Base-by-base conservation (phyloP, 495 filamentous ascomycete species). In the Aspergillus panamensis region DNA sequence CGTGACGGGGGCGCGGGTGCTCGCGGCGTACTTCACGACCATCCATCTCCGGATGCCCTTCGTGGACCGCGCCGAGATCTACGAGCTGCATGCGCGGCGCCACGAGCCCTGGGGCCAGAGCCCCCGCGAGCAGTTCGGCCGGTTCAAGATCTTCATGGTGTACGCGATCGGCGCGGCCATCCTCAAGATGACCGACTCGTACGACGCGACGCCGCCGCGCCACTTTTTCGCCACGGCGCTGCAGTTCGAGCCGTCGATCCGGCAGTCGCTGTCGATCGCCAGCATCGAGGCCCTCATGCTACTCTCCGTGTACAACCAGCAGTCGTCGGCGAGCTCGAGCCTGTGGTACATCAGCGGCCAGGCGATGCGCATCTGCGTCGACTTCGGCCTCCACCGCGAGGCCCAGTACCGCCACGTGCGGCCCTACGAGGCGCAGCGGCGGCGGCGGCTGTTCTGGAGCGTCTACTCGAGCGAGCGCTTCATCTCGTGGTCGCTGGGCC, bases 261-360 rank as follows among this genome's bases (percentile, higher is more conserved):
- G 66, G 17, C 66, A 73, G 39, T 70, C 71, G 7, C 64, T 68
- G 8, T 73, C 73, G 0, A 63, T 71, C 1, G 63, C 68, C 20
- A 72, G 69, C 13, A 71, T 75, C 12, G 73, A 79, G 54, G 71
- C 73, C 20, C 71, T 76, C 65, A 61, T 73, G 40, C 62, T 79
- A 2, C 60, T 77, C 0, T 70, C 74, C 9, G 37, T 77, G 33
- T 76, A 73, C 44, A 67, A 75, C 47, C 56, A 76, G 8, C 65
- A 73, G 8, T 68, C 69, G 6, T 62, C 68, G 1, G 70, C 69
- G 1, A 71, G 69, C 35, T 70, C 70, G 6, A 73, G 70, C 17
- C 63, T 76, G 8, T 79, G 76, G 76, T 76, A 79, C 31, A 73
- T 75, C 67, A 73, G 75, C 35, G 74, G 74, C 0, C 56, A 74